A percentile compares a stretch with the other conserved stretches of the same genome.
These are phyloP conservation scores for Pseudohalonectria lignicola DNA, from an alignment of 2,329 filamentous ascomycete genomes.

Conservation along the genomic window DNA sequence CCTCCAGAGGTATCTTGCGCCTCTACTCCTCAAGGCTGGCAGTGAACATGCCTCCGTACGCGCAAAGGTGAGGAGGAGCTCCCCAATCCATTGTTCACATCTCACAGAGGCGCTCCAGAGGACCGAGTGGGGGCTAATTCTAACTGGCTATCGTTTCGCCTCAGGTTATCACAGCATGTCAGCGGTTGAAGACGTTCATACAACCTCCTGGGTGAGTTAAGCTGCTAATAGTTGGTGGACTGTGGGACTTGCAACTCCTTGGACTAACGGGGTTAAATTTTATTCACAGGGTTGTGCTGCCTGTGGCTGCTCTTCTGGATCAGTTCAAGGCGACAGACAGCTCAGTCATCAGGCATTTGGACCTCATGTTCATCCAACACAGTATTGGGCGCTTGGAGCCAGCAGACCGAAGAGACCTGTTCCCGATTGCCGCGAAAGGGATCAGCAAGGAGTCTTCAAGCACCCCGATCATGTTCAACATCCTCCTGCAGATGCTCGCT, in stretches of 20 bases:
- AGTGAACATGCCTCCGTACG: slow-evolving; percentile 74
- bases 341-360: slow-evolving; percentile 73
- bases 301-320: slow-evolving; percentile 71
- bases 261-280: too few species aligned
- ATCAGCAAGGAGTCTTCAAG: slow-evolving; percentile 47
- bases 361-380: slow-evolving; percentile 81
- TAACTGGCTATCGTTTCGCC: too few species aligned
- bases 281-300: slow-evolving; percentile 54
- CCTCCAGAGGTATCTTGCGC: slow-evolving; percentile 67
- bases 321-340: slow-evolving; percentile 78
- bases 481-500: slow-evolving; percentile 67
- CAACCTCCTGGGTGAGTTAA: slow-evolving; percentile 34
- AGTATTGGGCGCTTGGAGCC: slow-evolving; percentile 45
- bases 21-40: slow-evolving; percentile 74
- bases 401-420: slow-evolving; percentile 55
- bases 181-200: slow-evolving; percentile 43
- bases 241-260: too few species aligned
- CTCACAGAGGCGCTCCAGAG: not conserved
- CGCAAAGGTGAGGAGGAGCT: slow-evolving; percentile 46
- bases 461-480: slow-evolving; percentile 61
- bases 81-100: not conserved
- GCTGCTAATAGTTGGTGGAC: slow-evolving; percentile 3
- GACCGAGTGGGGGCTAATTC: not conserved
- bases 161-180: slow-evolving; percentile 38
- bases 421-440: slow-evolving; percentile 60